Base-by-base conservation (phyloP, 345 rosid genomes). In the Acer negundo region DNA sequence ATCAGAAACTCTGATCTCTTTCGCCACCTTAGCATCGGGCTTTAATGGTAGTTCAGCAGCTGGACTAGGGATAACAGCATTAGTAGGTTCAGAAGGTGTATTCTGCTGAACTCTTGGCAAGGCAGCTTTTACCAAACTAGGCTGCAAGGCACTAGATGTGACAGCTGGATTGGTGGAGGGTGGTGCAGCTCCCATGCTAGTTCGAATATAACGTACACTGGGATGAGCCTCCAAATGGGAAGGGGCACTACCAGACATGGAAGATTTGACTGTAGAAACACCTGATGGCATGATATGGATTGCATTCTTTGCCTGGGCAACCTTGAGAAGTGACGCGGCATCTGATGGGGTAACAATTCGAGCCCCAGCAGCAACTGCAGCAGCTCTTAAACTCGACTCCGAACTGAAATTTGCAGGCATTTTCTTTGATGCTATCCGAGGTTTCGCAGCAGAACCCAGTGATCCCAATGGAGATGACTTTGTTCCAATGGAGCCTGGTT, bases 321-420 rank as follows among this genome's bases (percentile, higher is more conserved):
- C 88, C 86, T 86, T 88, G 62, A 86, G 86, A 76, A 85, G 80
- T 23, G 90, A 85, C 62, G 85, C 89, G 65, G 91, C 91, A 74
- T 86, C 84, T 70, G 86, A 82, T 63, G 85, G 82, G 62, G 88
- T 80, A 73, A 85, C 91, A 80, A 90, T 88, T 51, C 93, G 92
- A 26, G 94, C 94, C 38, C 97, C 98, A 16, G 95, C 91, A 80
- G 94, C 93, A 61, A 83, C 91, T 64, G 97, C 93, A 78, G 92
- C 86, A 74, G 98, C 98, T 80, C 89, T 88, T 79, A 88, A 86
- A 73, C 86, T 75, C 40, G 87, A 86, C 76, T 87, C 93, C 9
- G 85, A 77, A 72, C 82, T 80, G 65, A 79, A 77, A 42, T 42
- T 88, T 11, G 69, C 59, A 35, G 76, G 71, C 23, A 85, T 35